Evolutionary conservation across 1,284 basidiomycete genomes (phyloP).

Genomic region (Leucoagaricus sp.): DNA sequence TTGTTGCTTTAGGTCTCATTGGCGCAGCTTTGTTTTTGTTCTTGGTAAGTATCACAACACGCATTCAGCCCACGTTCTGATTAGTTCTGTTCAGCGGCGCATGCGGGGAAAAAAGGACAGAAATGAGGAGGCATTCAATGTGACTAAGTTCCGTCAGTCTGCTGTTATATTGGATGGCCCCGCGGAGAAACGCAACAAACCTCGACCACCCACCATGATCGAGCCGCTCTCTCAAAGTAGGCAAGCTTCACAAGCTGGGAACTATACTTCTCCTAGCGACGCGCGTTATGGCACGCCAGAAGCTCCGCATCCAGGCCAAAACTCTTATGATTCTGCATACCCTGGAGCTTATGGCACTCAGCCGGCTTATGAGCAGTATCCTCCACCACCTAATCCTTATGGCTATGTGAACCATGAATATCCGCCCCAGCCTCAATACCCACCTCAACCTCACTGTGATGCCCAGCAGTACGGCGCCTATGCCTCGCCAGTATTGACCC

Average conservation of each 20-base stretch:
- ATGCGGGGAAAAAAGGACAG: conserved; percentile 19
- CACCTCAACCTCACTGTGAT: conserved; percentile 3
- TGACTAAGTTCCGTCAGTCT: conserved; percentile 27
- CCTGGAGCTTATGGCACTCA: background rate
- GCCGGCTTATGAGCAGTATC: conserved; percentile 3
- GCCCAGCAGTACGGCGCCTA: background rate
- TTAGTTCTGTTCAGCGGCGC: conserved; percentile 16
- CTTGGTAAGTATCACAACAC: conserved; percentile 5
- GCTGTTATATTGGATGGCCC: conserved; percentile 23
- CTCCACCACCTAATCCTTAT: background rate
- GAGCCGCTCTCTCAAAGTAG: conserved; percentile 20
- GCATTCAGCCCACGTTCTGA: background rate
- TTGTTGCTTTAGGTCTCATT: conserved; percentile 18
- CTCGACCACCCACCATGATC: conserved; percentile 28
- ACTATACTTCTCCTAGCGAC: background rate
- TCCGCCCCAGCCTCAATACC: conserved; percentile 9
- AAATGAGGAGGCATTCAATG: conserved; percentile 21
- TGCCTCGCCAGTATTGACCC: background rate
- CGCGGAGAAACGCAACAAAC: conserved; percentile 14
- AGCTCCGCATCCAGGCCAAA: background rate
- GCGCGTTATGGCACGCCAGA: background rate
- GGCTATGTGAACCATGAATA: conserved; percentile 8
- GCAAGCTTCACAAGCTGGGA: conserved; percentile 6
- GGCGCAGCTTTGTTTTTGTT: conserved; percentile 20
- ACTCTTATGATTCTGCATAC: background rate